Evolutionary conservation across 139 green algal species (phyloP).

Genomic region (Haematococcus lacustris): DNA sequence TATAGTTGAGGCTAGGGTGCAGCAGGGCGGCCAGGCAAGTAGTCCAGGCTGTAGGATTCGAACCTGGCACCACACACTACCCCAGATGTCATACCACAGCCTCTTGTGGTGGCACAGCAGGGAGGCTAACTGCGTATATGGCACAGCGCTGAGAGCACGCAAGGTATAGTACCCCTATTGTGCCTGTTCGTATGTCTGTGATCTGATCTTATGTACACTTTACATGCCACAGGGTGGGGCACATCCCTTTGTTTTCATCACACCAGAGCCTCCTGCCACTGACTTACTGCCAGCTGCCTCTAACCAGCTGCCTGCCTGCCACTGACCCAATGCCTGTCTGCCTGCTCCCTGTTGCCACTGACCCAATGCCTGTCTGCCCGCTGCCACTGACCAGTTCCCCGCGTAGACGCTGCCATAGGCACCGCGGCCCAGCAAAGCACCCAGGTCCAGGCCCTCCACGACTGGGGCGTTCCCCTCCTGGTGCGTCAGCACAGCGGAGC

Average conservation of each 20-base stretch:
- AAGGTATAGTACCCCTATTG: not conserved
- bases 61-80: not conserved
- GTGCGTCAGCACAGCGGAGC: not conserved
- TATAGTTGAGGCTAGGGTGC: not conserved
- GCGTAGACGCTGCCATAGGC: slow-evolving; percentile 30
- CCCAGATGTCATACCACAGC: not conserved
- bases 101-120: no score
- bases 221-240: not conserved
- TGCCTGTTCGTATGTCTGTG: not conserved
- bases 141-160: no score
- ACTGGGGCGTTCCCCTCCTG: not conserved
- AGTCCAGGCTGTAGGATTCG: not conserved
- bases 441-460: slow-evolving; percentile 2
- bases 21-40: not conserved
- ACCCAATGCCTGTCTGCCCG: not conserved
- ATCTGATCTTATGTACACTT: not conserved
- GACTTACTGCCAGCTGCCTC: not conserved
- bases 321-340: not conserved
- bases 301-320: not conserved
- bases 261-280: not conserved
- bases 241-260: not conserved
- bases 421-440: slow-evolving; percentile 27
- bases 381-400: not conserved
- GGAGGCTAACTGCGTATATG: no score
- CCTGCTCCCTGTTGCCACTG: not conserved